These are phyloP conservation scores for Ministeria vibrans DNA, from an alignment of 78 protist genomes.

Conservation along the genomic window DNA sequence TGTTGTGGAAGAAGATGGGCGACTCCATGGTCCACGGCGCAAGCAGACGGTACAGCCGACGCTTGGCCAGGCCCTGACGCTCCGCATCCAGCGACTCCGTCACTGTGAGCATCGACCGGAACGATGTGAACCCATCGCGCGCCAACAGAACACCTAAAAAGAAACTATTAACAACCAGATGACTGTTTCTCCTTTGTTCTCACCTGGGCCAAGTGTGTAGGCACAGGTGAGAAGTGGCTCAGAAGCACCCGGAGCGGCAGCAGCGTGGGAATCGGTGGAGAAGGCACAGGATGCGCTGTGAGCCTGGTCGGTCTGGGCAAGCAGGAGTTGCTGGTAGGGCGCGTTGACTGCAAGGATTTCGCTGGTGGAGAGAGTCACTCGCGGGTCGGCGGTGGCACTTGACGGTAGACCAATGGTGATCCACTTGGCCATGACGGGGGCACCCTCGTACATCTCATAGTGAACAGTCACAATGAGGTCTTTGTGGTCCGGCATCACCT, in stretches of 20 bases:
- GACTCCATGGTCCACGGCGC: neutral
- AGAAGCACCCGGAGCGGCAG: neutral
- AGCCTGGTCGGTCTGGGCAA: too few species aligned
- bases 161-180: too few species aligned
- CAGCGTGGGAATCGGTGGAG: neutral
- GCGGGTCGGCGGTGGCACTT: neutral
- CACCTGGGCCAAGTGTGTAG: neutral
- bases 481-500: neutral
- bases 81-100: neutral
- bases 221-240: neutral
- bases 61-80: neutral
- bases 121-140: neutral
- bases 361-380: neutral
- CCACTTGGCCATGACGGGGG: constrained; percentile 13
- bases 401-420: neutral
- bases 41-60: neutral
- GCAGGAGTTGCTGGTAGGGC: neutral
- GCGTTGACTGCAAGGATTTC: neutral
- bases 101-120: neutral
- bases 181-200: too few species aligned
- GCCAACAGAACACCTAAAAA: neutral
- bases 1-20: neutral
- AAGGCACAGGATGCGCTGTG: too few species aligned
- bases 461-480: neutral
- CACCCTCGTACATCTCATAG: constrained; percentile 1